Percentiles rank a stretch among this genome's conserved stretches.
Conservation (phyloP, 1,139 yeast genomes). For the Taphrina communis region DNA sequence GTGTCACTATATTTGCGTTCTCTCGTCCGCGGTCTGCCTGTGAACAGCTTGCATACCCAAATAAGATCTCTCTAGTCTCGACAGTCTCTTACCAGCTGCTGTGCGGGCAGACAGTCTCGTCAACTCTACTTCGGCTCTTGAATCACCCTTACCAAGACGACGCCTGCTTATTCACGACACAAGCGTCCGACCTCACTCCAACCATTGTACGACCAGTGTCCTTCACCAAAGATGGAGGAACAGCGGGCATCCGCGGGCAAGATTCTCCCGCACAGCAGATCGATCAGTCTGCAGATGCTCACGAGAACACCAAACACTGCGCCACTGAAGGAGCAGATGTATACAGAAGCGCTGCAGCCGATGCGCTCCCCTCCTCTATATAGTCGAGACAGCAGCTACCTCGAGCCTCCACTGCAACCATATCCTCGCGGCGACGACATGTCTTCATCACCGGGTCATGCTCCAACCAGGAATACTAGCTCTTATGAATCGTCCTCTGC, state of each 20-base stretch:
- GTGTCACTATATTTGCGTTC: not conserved
- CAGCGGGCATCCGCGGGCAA: constrained; percentile 20
- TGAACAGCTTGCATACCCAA: no score
- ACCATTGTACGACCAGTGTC: constrained; percentile 10
- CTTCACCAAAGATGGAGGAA: constrained; percentile 11
- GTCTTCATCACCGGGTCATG: not conserved
- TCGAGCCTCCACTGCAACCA: constrained; percentile 10
- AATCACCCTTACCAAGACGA: not conserved
- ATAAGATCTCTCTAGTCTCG: no score
- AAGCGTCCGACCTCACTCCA: constrained; percentile 7
- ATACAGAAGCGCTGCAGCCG: constrained; percentile 33
- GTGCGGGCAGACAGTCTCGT: no score
- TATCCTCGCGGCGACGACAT: not conserved
- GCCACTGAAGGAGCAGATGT: constrained; percentile 34
- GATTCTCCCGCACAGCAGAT: constrained; percentile 22
- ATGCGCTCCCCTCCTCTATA: constrained; percentile 31
- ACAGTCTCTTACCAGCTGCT: no score
- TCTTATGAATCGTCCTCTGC: not conserved
- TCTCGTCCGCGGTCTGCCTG: no score
- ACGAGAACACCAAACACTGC: constrained; percentile 29
- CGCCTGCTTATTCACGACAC: not conserved
- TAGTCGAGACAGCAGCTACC: constrained; percentile 13
- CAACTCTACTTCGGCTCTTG: no score
- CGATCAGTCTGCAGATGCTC: constrained; percentile 38
- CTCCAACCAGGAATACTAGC: not conserved